Percentiles rank a stretch among this genome's conserved stretches.
These are phyloP conservation scores for Carex kokanica DNA, from an alignment of 176 grass and related monocot species.

Conservation along the genomic window DNA sequence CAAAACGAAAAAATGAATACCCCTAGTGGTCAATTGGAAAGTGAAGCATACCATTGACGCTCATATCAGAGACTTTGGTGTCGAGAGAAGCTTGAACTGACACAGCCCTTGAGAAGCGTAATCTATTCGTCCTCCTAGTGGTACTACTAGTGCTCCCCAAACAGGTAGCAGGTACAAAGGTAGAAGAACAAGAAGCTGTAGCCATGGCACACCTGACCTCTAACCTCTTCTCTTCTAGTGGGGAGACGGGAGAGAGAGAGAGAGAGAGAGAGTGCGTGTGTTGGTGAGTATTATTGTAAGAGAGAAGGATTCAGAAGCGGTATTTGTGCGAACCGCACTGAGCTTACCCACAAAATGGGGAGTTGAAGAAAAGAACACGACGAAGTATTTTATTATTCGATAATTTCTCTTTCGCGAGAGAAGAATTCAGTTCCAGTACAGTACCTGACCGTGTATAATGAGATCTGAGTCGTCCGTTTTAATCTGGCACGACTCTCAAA, in stretches of 20 bases:
- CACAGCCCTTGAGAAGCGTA: background rate
- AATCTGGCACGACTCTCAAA: no score
- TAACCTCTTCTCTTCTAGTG: background rate
- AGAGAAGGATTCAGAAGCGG: background rate
- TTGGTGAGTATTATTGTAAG: background rate
- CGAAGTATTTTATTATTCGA: background rate
- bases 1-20: background rate
- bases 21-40: background rate
- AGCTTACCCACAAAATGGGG: slow-evolving; percentile 22
- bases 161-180: slow-evolving; percentile 28
- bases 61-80: slow-evolving; percentile 86
- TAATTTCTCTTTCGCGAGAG: background rate
- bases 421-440: background rate
- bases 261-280: background rate
- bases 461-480: no score
- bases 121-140: background rate
- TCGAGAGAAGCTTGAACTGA: slow-evolving; percentile 69
- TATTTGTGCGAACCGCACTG: background rate
- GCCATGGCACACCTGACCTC: slow-evolving; percentile 42
- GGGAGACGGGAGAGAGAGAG: background rate
- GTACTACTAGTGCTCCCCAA: slow-evolving; percentile 13
- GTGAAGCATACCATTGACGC: slow-evolving; percentile 52
- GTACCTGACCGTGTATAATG: no score
- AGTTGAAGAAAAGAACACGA: background rate
- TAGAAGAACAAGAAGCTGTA: slow-evolving; percentile 46